A percentile compares a stretch with the other conserved stretches of the same genome.
These are phyloP conservation scores for Mycena venus DNA, from an alignment of 768 basidiomycete species.

Conservation along the genomic window DNA sequence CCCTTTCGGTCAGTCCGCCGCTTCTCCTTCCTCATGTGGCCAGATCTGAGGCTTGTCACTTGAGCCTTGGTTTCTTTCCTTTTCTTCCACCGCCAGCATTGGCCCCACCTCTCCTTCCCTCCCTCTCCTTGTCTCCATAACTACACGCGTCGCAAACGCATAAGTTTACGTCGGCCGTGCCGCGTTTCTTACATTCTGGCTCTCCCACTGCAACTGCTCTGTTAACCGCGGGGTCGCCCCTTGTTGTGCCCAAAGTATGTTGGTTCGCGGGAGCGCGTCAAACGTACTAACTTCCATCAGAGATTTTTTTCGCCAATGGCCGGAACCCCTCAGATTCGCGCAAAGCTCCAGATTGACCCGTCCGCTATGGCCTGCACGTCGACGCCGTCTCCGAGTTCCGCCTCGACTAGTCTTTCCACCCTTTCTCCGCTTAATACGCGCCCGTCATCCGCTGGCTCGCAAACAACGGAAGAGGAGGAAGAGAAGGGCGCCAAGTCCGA, in stretches of 20 bases:
- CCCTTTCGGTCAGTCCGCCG: conserved; percentile 12
- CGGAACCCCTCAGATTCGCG: conserved; percentile 21
- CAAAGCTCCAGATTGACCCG: conserved; percentile 37
- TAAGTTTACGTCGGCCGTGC: conserved; percentile 23
- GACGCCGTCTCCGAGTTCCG: conserved; percentile 44
- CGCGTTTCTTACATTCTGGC: conserved; percentile 16
- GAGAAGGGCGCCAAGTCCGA: conserved; percentile 49
- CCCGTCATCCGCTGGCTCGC: conserved; percentile 41
- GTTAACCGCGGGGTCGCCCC: neutral
- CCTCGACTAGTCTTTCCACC: conserved; percentile 36
- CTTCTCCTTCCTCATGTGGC: conserved; percentile 29
- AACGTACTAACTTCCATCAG: neutral
- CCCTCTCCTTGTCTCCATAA: neutral
- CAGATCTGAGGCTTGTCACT: conserved; percentile 26
- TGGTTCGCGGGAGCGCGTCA: neutral
- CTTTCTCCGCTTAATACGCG: conserved; percentile 45
- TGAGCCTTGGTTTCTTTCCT: conserved; percentile 18
- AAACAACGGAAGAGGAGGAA: conserved; percentile 44
- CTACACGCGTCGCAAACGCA: neutral
- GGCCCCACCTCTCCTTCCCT: conserved; percentile 17
- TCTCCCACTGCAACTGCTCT: neutral
- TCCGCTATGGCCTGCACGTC: conserved; percentile 18
- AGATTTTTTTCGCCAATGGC: neutral
- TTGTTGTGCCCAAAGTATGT: neutral
- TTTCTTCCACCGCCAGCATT: neutral